Evolutionary conservation across 177 flowering plant genomes (phyloP).

Genomic region (Vitis hybrid): DNA sequence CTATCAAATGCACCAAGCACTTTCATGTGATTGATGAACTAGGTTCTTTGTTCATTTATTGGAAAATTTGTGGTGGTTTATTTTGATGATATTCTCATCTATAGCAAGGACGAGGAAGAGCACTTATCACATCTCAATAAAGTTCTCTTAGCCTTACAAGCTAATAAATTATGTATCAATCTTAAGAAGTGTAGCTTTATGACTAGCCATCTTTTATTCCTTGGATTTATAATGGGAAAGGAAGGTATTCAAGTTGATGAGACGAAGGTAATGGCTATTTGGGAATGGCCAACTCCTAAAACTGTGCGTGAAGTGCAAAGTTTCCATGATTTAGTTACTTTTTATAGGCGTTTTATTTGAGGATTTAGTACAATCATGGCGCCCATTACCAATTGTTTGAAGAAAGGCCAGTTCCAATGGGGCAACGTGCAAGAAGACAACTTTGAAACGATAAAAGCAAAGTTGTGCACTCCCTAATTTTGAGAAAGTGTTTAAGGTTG

Average conservation of each 20-base stretch:
- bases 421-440: neutral
- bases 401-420: neutral
- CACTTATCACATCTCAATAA: no score
- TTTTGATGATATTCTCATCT: no score
- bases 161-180: neutral
- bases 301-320: neutral
- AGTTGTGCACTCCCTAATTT: no score
- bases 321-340: constrained; percentile 3
- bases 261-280: neutral
- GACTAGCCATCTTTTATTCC: neutral
- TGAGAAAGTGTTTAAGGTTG: no score
- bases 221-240: neutral
- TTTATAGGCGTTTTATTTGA: neutral
- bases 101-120: no score
- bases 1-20: no score
- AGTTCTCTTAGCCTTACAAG: no score
- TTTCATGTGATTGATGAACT: no score
- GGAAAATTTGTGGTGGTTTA: no score
- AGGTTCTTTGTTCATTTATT: no score
- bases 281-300: neutral
- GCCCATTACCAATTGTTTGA: neutral
- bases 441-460: no score
- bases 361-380: constrained; percentile 3
- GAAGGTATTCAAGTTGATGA: neutral
- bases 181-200: neutral